These are phyloP conservation scores for Myriosclerotinia duriaeana DNA, from an alignment of 2,329 filamentous ascomycete species.

Conservation along the genomic window DNA sequence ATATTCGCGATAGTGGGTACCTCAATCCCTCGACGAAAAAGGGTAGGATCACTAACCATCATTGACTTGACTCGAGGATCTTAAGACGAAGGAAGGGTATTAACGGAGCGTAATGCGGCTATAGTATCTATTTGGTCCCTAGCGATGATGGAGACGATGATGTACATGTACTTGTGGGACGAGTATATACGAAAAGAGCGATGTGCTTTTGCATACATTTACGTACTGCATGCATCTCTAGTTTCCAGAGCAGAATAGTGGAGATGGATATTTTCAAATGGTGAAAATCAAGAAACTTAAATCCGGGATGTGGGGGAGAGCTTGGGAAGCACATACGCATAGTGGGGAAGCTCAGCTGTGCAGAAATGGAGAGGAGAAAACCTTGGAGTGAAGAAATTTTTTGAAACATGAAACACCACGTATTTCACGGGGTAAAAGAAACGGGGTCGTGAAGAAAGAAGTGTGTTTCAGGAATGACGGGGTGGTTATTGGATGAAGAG, in stretches of 20 bases:
- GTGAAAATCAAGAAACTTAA: background rate
- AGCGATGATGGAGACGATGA: background rate
- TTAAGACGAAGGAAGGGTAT: background rate
- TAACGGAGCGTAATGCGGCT: constrained; percentile 10
- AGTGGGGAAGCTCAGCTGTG: background rate
- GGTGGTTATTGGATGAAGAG: constrained; percentile 7
- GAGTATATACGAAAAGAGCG: background rate
- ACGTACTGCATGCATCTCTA: constrained; percentile 1
- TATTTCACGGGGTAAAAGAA: constrained; percentile 13
- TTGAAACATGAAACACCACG: constrained; percentile 21
- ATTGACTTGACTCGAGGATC: background rate
- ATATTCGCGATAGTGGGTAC: constrained; percentile 8
- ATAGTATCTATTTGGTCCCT: background rate
- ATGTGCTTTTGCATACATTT: background rate
- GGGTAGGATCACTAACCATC: background rate
- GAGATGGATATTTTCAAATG: background rate
- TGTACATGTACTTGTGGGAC: constrained; percentile 7
- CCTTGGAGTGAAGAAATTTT: constrained; percentile 6
- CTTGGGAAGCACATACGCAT: background rate
- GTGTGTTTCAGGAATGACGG: constrained; percentile 9
- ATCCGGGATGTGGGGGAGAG: background rate
- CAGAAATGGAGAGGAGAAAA: background rate
- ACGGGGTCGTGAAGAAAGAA: background rate
- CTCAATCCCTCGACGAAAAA: background rate
- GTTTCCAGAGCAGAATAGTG: constrained; percentile 4